Conservation (phyloP, 179 eudicot genomes). For the Silene vulgaris region DNA sequence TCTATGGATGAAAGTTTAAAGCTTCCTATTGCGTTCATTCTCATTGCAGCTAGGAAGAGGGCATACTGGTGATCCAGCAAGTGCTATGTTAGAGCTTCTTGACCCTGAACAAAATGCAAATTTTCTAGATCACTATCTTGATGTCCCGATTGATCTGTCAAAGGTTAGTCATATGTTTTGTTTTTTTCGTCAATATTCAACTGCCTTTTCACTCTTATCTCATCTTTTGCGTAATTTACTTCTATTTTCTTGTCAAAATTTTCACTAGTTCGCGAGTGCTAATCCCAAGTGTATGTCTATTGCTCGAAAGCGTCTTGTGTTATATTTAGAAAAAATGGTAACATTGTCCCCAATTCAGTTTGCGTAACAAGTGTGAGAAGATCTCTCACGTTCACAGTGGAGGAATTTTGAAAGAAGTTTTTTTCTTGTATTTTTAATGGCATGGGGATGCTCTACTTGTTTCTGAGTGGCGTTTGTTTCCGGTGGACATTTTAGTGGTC, state of each 20-base stretch:
- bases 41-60: slow-evolving; percentile 83
- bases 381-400: too few species aligned
- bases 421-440: too few species aligned
- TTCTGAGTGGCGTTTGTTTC: too few species aligned
- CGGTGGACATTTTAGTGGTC: too few species aligned
- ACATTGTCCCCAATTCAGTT: too few species aligned
- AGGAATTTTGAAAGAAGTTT: too few species aligned
- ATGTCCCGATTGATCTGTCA: slow-evolving; percentile 90
- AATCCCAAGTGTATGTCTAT: background rate
- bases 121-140: slow-evolving; percentile 96
- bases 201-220: background rate
- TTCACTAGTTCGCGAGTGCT: background rate
- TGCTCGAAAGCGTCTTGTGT: background rate
- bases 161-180: slow-evolving; percentile 51
- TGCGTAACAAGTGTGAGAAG: too few species aligned
- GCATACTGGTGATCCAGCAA: slow-evolving; percentile 98
- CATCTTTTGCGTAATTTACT: background rate
- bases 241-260: background rate
- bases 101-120: slow-evolving; percentile 99
- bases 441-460: too few species aligned
- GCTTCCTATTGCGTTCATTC: slow-evolving; percentile 12
- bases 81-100: slow-evolving; percentile 99
- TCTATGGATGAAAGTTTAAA: slow-evolving; percentile 8
- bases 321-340: too few species aligned
- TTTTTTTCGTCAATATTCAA: background rate